A percentile compares a stretch with the other conserved stretches of the same genome.
These are phyloP conservation scores for Solanum tarijense DNA, from an alignment of 257 asterid genomes.

Conservation along the genomic window DNA sequence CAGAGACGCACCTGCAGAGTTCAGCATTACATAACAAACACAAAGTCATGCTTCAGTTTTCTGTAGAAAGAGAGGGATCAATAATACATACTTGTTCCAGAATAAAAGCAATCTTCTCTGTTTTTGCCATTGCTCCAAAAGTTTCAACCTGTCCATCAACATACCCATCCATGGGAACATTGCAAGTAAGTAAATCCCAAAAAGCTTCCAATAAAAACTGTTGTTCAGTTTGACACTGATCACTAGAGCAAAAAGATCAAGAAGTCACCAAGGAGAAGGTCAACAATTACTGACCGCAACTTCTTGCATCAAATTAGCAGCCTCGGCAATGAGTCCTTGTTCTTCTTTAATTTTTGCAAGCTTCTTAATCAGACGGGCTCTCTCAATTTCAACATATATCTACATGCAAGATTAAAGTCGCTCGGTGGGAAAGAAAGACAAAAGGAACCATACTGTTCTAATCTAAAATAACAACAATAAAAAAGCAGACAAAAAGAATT, in stretches of 20 bases:
- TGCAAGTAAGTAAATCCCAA: not conserved
- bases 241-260: not conserved
- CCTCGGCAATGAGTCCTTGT: constrained; percentile 85
- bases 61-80: not conserved
- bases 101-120: constrained; percentile 94
- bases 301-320: constrained; percentile 99
- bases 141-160: constrained; percentile 64
- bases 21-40: not conserved
- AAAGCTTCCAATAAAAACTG: not conserved
- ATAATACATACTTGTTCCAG: constrained; percentile 72
- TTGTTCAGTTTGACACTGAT: not conserved
- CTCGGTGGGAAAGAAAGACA: not conserved
- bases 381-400: constrained; percentile 98
- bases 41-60: not conserved
- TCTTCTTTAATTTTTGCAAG: constrained; percentile 93
- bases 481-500: not conserved
- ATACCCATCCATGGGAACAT: not conserved
- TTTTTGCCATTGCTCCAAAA: constrained; percentile 98
- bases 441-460: not conserved
- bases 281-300: constrained; percentile 50
- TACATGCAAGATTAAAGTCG: constrained; percentile 4
- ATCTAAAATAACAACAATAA: not conserved
- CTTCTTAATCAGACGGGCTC: constrained; percentile 86
- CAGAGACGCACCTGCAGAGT: constrained; percentile 77
- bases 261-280: not conserved